Conservation (phyloP, 1,284 basidiomycete genomes). For the Leccinum insigne region DNA sequence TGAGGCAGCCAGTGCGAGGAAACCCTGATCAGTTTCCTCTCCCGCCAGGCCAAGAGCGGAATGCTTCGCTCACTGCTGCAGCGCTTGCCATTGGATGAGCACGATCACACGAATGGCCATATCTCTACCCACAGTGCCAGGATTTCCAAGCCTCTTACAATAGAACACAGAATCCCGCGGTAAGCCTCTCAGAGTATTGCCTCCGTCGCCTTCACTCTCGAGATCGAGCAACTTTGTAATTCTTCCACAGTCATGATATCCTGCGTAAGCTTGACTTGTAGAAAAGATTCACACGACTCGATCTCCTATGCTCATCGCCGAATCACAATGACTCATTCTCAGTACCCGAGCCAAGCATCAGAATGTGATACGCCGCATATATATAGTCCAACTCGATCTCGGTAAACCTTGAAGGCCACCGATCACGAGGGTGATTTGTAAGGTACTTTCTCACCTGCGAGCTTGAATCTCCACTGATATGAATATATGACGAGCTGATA, state of each 20-base stretch:
- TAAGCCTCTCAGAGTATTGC: too few species aligned
- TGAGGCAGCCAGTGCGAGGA: not conserved
- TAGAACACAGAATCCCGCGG: too few species aligned
- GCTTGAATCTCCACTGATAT: not conserved
- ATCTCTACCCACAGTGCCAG: conserved; percentile 69
- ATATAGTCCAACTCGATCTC: not conserved
- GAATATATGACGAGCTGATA: not conserved
- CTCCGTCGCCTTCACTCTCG: not conserved
- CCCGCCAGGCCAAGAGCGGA: conserved; percentile 3
- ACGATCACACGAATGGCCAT: conserved; percentile 81
- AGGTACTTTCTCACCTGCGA: not conserved
- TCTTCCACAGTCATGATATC: not conserved
- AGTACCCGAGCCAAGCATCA: not conserved
- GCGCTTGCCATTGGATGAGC: conserved; percentile 58
- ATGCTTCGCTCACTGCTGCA: conserved; percentile 29
- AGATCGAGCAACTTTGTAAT: not conserved
- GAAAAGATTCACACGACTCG: not conserved
- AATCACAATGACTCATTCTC: not conserved
- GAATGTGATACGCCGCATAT: not conserved
- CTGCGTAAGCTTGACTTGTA: not conserved
- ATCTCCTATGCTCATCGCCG: too few species aligned
- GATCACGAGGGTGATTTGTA: not conserved
- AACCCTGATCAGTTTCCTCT: conserved; percentile 1
- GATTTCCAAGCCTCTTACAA: conserved; percentile 47
- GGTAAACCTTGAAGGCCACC: not conserved